Conservation (phyloP, 2,329 filamentous ascomycete genomes). For the Raffaelea arxii region DNA sequence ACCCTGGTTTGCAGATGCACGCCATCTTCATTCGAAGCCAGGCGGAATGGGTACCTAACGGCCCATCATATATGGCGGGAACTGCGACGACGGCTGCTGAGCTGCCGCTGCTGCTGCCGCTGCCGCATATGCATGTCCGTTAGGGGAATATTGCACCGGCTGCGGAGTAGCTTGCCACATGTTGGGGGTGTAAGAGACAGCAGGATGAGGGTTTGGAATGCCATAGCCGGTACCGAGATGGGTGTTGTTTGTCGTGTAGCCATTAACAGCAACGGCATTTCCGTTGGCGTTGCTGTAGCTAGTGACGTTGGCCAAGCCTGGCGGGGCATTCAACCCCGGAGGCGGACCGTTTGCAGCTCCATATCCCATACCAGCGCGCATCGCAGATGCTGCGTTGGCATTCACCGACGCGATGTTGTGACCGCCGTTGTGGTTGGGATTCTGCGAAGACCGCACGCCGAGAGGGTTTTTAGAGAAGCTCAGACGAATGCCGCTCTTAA, state of each 20-base stretch:
- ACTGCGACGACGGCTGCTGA: slow-evolving; percentile 12
- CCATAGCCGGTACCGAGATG: background rate
- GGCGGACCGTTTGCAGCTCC: slow-evolving; percentile 66
- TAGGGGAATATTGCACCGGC: background rate
- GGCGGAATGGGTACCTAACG: slow-evolving; percentile 4
- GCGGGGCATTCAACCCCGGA: slow-evolving; percentile 68
- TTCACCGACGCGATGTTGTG: slow-evolving; percentile 51
- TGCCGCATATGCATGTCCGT: slow-evolving; percentile 2
- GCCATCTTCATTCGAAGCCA: background rate
- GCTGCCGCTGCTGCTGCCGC: background rate
- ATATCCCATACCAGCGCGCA: slow-evolving; percentile 44
- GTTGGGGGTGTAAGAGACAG: slow-evolving; percentile 1
- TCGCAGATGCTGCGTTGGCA: slow-evolving; percentile 30
- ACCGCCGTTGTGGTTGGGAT: slow-evolving; percentile 26
- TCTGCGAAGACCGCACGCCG: slow-evolving; percentile 74
- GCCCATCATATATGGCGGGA: slow-evolving; percentile 19
- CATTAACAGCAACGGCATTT: background rate
- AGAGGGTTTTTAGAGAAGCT: slow-evolving; percentile 97
- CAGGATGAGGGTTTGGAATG: background rate
- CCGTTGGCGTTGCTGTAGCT: background rate
- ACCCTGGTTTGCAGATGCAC: background rate
- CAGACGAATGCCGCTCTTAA: slow-evolving; percentile 87
- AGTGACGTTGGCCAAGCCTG: slow-evolving; percentile 43
- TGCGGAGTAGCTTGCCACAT: too few relatives aligned
- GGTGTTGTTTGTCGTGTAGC: background rate